Conservation (phyloP, 2,329 filamentous ascomycete genomes). For the Colletotrichum lindemuthianum region DNA sequence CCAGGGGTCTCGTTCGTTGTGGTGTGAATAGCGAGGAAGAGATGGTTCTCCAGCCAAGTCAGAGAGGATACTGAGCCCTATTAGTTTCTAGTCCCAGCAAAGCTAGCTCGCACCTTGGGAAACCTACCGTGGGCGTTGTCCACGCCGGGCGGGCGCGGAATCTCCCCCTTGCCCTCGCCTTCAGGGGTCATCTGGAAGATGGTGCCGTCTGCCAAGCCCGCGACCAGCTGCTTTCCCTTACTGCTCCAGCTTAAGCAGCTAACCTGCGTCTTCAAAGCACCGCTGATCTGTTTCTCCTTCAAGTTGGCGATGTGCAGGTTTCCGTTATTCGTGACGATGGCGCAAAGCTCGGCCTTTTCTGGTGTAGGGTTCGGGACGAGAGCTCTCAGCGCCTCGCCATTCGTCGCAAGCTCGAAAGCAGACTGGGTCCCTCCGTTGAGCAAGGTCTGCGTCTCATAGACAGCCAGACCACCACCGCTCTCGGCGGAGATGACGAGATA, state of each 20-base stretch:
- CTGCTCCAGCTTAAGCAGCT: constrained; percentile 92
- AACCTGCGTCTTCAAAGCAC: constrained; percentile 75
- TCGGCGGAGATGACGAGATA: constrained; percentile 87
- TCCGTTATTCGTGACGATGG: constrained; percentile 81
- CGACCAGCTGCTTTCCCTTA: constrained; percentile 91
- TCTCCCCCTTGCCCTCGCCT: constrained; percentile 78
- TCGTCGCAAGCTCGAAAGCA: constrained; percentile 80
- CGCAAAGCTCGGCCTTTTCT: constrained; percentile 79
- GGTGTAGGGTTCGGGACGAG: constrained; percentile 83
- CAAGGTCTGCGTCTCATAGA: constrained; percentile 80
- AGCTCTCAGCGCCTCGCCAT: constrained; percentile 76
- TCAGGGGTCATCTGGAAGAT: constrained; percentile 85
- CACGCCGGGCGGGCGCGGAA: constrained; percentile 79
- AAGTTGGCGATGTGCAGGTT: constrained; percentile 87
- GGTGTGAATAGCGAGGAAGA: constrained; percentile 87
- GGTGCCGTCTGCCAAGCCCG: constrained; percentile 83
- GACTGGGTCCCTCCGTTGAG: constrained; percentile 73
- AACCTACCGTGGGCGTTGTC: constrained; percentile 73
- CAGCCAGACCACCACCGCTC: constrained; percentile 80
- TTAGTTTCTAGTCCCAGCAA: constrained; percentile 41
- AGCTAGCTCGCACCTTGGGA: constrained; percentile 5
- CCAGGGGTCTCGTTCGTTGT: constrained; percentile 66
- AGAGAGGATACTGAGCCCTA: constrained; percentile 74
- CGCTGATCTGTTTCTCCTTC: constrained; percentile 72
- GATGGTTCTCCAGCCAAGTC: constrained; percentile 87